Evolutionary conservation across 257 asterid genomes (phyloP).

Genomic region (Nicotiana undulata): DNA sequence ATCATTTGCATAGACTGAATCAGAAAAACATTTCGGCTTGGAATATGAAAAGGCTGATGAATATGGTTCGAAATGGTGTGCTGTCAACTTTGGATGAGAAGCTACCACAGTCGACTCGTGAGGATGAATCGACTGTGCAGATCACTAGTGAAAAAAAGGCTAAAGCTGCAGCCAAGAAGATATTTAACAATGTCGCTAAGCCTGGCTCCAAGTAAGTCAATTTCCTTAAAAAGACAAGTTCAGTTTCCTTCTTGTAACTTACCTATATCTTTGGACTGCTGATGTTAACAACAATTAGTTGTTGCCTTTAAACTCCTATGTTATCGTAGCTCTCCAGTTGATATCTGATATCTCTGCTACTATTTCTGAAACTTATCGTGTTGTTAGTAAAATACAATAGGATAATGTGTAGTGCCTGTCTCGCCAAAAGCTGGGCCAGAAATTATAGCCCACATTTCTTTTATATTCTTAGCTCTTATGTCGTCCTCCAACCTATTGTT

Average conservation of each 20-base stretch:
- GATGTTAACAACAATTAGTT: neutral
- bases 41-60: constrained; percentile 88
- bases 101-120: constrained; percentile 36
- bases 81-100: constrained; percentile 73
- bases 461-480: neutral
- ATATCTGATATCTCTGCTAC: neutral
- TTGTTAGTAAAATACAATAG: neutral
- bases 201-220: constrained; percentile 56
- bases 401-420: neutral
- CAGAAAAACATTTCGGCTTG: constrained; percentile 81
- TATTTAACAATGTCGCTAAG: constrained; percentile 67
- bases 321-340: neutral
- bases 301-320: neutral
- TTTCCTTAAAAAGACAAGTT: neutral
- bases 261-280: neutral
- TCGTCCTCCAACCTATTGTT: neutral
- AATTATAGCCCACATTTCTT: neutral
- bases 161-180: constrained; percentile 72
- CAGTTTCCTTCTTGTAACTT: neutral
- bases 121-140: constrained; percentile 57
- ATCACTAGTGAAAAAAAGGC: constrained; percentile 73
- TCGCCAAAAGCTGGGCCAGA: neutral
- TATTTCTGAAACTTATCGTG: neutral
- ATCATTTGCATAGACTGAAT: constrained; percentile 68
- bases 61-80: constrained; percentile 59